Evolutionary conservation across 805 yeast species (phyloP), one percentile per base, ranked within the genome.

Genomic region (Teunomyces panamensis): DNA sequence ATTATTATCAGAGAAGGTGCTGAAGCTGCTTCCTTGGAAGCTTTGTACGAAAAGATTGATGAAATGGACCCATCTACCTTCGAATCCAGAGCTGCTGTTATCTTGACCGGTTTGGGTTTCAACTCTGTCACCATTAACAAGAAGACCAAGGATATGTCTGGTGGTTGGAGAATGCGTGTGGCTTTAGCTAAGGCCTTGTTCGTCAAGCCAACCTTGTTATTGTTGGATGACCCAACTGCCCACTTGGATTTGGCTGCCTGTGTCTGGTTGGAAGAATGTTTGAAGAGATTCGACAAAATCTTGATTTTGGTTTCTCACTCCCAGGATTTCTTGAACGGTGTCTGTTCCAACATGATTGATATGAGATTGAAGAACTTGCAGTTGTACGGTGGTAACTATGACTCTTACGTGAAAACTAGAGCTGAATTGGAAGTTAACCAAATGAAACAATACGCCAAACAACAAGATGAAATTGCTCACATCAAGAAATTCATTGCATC

Each of bases 81-180:
- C 64, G 99, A 94, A 78, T 76, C 94, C 39, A 84, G 99, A 73
- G 99, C 99, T 48, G 96, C 99, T 46, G 76, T 90, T 57, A 94
- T 94, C 63, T 79, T 94, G 64, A 88, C 88, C 57, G 99, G 99
- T 91, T 81, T 94, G 69, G 99, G 99, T 63, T 94, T 94, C 84
- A 88, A 87, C 73, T 64, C 86, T 48, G 72, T 73, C 56, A 92
- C 98, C 48, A 92, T 94, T 64, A 78, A 80, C 67, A 94, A 94
- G 81, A 86, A 85, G 74, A 94, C 99, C 63, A 91, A 89, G 73
- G 98, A 94, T 67, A 94, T 94, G 99, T 89, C 97, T 65, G 99
- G 99, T 82, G 99, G 99, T 69, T 94, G 99, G 99, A 90, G 90
- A 79, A 94, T 94, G 99, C 89, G 99, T 77, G 99, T 94, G 53